These are phyloP conservation scores for Aspergillus sp. DNA, from an alignment of 2,329 filamentous ascomycete species.

Conservation along the genomic window DNA sequence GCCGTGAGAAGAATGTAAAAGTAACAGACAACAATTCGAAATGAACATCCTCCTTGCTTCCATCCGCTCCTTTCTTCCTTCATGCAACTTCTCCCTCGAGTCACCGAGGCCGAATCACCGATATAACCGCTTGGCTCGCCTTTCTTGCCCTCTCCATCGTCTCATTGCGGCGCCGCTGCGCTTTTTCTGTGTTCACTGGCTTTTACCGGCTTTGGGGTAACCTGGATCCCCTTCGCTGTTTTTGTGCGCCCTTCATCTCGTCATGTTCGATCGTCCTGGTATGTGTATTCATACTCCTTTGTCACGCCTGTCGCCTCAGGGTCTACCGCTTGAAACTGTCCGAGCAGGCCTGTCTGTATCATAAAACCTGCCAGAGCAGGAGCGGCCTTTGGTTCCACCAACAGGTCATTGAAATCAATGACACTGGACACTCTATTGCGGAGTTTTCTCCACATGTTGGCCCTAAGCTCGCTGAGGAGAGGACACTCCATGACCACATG, in stretches of 20 bases:
- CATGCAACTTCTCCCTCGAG: neutral
- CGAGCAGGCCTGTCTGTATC: no score
- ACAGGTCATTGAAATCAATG: constrained; percentile 1
- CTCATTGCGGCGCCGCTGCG: neutral
- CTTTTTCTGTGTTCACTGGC: neutral
- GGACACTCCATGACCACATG: constrained; percentile 4
- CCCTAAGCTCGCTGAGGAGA: constrained; percentile 3
- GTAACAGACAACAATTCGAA: neutral
- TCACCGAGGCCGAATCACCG: neutral
- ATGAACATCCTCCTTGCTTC: neutral
- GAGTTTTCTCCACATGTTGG: neutral
- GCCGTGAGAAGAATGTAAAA: neutral
- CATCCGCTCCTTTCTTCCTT: neutral
- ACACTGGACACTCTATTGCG: neutral
- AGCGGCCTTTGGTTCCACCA: neutral
- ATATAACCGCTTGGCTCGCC: neutral
- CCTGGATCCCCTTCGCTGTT: neutral
- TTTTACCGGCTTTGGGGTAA: neutral
- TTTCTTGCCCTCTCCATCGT: neutral
- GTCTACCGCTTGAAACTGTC: no score
- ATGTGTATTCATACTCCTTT: no score
- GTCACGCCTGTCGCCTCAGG: no score
- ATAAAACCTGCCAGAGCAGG: no score
- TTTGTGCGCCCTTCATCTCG: no score
- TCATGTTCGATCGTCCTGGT: no score